Percentiles rank a stretch among this genome's conserved stretches.
Evolutionary conservation across 176 grass and related monocot genomes (phyloP).

Genomic region (Triticum urartu): DNA sequence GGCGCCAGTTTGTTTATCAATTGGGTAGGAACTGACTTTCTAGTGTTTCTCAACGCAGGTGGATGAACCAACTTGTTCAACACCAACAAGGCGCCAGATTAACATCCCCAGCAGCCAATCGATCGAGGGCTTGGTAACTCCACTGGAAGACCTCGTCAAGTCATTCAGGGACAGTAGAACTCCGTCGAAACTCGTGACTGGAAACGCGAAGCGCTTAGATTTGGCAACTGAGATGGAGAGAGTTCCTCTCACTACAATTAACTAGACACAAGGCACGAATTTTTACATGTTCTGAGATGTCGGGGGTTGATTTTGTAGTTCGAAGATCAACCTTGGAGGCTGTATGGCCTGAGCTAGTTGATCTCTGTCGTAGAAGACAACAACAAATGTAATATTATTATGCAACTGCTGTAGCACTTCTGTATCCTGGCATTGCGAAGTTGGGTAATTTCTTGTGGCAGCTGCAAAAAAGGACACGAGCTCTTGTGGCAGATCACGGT

Average conservation of each 20-base stretch:
- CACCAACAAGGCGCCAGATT: constrained; percentile 43
- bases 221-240: constrained; percentile 41
- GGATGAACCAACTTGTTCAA: constrained; percentile 71
- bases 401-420: not conserved
- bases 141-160: constrained; percentile 61
- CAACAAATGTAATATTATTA: not conserved
- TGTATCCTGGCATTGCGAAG: not conserved
- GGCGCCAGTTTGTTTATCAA: not conserved
- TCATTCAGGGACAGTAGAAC: constrained; percentile 55
- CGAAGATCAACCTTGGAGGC: constrained; percentile 13
- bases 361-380: not conserved
- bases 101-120: constrained; percentile 50
- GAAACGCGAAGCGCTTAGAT: constrained; percentile 44
- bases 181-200: constrained; percentile 34
- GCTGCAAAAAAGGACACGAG: too few relatives aligned
- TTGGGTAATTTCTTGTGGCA: not conserved
- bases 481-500: too few relatives aligned
- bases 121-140: constrained; percentile 56
- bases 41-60: constrained; percentile 30
- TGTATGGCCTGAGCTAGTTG: constrained; percentile 7
- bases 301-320: not conserved
- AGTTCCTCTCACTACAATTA: constrained; percentile 63
- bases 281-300: constrained; percentile 13
- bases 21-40: not conserved
- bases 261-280: constrained; percentile 35